Evolutionary conservation across 164 flowering plant genomes (phyloP), one percentile per base, ranked within the genome.

Genomic region (Houttuynia cordata): DNA sequence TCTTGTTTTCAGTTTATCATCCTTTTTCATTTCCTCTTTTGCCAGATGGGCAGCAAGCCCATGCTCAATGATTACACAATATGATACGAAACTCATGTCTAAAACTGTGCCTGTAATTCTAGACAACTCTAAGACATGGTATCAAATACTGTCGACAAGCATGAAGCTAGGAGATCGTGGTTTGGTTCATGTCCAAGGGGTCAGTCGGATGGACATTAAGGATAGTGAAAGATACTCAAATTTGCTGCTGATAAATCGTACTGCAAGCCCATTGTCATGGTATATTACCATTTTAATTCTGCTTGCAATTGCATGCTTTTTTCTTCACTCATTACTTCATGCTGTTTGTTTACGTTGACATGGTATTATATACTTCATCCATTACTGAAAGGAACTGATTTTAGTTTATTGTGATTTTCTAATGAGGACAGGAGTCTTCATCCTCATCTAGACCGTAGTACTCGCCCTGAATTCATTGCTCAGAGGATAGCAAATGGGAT

Each of bases 241-340:
- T 72, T 72, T 86, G 61, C 74, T 93, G 76, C 86, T 93, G 59
- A 78, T 93, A 20, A 90, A 93, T 63, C 84, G 97, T 71, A 90
- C 99, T 58, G 97, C 99, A 49, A 93, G 83, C 78, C 95, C 87
- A 73, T 84, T 93, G 39, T 80, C 99, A 60, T 93, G 99, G 99
- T 84, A 84, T 65, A 45, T 4, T 45, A 8, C 49, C 4, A 10
- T 12, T n/a, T 8, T 12, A 12, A 45, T 45, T 45, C 2, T 45
- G 14, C 17, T 45, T 14, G 17, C 14, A 2, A 8, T 2, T 30
- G 37, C 37, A 30, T 30, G 37, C 49, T 3, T 45, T 45, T 45
- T 12, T 12, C 17, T 45, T 14, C 49, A 12, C 3, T 45, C 12
- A 2, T 45, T 45, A 12, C 12, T 3, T 45, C 49, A 12, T 45